Base-by-base conservation (phyloP, 495 filamentous ascomycete species). In the Talaromyces wortmannii region DNA sequence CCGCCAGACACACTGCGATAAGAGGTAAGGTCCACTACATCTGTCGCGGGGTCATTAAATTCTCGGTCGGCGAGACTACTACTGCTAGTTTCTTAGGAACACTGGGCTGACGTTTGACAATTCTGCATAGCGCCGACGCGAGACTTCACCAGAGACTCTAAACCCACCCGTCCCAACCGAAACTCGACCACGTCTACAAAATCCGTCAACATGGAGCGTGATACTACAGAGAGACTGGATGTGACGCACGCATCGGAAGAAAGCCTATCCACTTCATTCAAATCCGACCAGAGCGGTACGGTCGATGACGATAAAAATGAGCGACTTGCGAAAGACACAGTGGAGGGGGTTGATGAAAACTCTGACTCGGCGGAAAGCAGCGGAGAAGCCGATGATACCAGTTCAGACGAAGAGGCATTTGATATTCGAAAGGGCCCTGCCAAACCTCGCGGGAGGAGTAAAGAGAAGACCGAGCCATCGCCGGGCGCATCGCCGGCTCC, bases 321-420 rank as follows among this genome's bases (percentile, higher is more conserved):
- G 51, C 80, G 90, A 46, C 66, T 95, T 55, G 78, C 83, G 53
- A 92, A 90, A 64, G 89, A 92, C 61, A 83, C 88, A 50, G 72
- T 82, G 48, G 86, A 89, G 57, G 82, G 81, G 15, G 86, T 84
- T 42, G 68, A 84, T 63, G 57, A 72, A 64, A 67, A 68, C 66
- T 60, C 62, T 65, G 8, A 70, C 75, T 50, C 23, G 29, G 48
- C 11, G 7, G 76, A 82, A 42, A 82, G 77, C 31, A 78, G 80
- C 5, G 79, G 80, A 10, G 77, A 80, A 17, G 70, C 61, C 17
- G 67, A 70, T 7, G 62, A 67, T 4, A 73, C 67, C 5, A 75
- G 70, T 54, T 80, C 80, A 4, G 78, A 72, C 31, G 79, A 80
- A 6, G 81, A 81, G 36, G 74, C 74, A 48, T 62, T 52, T 18